Base-by-base conservation (phyloP, 495 filamentous ascomycete species). In the Penicillium manginii region DNA sequence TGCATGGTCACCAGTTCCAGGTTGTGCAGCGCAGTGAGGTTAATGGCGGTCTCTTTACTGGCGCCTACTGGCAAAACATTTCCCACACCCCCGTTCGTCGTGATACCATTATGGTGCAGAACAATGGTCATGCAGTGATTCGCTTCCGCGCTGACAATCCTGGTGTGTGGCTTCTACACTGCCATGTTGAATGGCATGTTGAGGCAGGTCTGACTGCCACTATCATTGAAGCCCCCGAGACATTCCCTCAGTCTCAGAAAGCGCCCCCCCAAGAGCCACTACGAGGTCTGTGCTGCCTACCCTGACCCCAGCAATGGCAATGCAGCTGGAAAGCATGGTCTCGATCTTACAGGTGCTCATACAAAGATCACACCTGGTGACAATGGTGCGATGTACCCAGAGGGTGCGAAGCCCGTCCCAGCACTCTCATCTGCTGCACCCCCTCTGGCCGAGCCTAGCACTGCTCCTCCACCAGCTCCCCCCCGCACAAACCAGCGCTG, bases 121-220 rank as follows among this genome's bases (percentile, higher is more conserved):
- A 83, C 0, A 70, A 78, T 15, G 84, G 84, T 0, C 77, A 87
- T 55, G 73, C 87, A 8, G 87, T 90, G 14, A 54, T 91, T 2
- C 72, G 88, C 0, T 91, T 91, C 76, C 75, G 81, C 23, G 85
- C 86, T 1, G 81, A 88, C 54, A 96, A 96, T 67, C 71, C 91
- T 17, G 92, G 88, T 52, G 81, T 92, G 35, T 92, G 86, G 83
- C 71, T 92, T 21, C 89, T 92, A 69, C 91, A 94, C 68, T 93
- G 91, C 73, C 89, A 91, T 71, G 81, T 91, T 26, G 89, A 91
- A 76, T 92, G 89, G 88, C 90, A 93, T 65, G 81, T 91, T 42
- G 85, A 82, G 59, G 84, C 84, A 64, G 91, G 91, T 21, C 79
- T 94, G 19, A 84, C 83, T 2, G 87, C 84, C 15, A 89, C 84